Conservation (phyloP, 1,284 basidiomycete species). For the Volvariella volvacea region DNA sequence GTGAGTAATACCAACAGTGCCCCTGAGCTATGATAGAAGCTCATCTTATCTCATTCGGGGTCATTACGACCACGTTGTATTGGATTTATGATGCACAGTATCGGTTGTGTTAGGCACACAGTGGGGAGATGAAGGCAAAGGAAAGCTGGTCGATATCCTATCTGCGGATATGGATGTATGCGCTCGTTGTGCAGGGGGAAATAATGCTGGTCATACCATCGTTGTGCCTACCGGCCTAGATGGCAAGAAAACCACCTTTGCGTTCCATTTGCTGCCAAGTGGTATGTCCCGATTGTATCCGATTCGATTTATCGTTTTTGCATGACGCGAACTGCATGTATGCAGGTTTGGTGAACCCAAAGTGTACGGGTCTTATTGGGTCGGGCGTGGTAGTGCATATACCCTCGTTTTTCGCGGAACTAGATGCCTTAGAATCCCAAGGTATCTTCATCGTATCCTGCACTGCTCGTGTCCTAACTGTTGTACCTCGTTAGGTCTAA, state of each 20-base stretch:
- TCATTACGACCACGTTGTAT: too few species aligned
- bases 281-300: conserved; percentile 46
- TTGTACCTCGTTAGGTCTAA: conserved; percentile 55
- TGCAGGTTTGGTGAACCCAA: conserved; percentile 84
- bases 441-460: conserved; percentile 45
- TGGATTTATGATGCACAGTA: too few species aligned
- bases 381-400: conserved; percentile 93
- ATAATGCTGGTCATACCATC: conserved; percentile 99
- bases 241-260: conserved; percentile 77
- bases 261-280: conserved; percentile 93
- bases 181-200: conserved; percentile 95
- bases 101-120: conserved; percentile 83
- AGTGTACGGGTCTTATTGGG: conserved; percentile 86
- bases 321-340: conserved; percentile 2
- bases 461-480: background rate
- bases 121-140: conserved; percentile 97
- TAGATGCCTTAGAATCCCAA: conserved; percentile 83
- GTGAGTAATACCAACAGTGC: too few species aligned
- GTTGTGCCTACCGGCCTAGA: conserved; percentile 73
- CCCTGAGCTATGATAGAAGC: too few species aligned
- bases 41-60: too few species aligned
- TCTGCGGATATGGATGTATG: conserved; percentile 88
- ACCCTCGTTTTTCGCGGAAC: conserved; percentile 92
- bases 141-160: conserved; percentile 92
- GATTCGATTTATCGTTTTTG: background rate